These are phyloP conservation scores for Globisporangium cystogenes DNA, from an alignment of 352 stramenopile species.

Conservation along the genomic window DNA sequence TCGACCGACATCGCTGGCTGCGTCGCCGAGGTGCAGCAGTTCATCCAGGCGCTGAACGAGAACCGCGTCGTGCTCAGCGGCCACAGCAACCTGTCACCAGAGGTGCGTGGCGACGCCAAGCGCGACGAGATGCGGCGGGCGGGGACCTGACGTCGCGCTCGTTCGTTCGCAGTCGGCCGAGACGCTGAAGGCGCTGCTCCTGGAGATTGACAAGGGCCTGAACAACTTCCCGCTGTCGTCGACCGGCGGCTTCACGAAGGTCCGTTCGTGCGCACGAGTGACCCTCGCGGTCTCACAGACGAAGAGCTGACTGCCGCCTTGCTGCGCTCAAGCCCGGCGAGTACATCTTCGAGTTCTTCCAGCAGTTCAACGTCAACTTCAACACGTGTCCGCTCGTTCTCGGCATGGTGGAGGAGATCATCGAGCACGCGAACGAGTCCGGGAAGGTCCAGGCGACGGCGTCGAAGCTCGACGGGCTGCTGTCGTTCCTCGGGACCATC, in stretches of 20 bases:
- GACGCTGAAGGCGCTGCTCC: constrained; percentile 73
- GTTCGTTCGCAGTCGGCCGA: constrained; percentile 69
- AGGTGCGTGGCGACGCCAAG: constrained; percentile 27
- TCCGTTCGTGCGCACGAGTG: too few species aligned
- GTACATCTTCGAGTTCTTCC: constrained; percentile 91
- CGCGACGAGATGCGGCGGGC: neutral
- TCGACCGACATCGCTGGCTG: constrained; percentile 92
- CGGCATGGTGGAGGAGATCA: constrained; percentile 87
- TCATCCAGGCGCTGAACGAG: constrained; percentile 59
- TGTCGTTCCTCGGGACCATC: constrained; percentile 84
- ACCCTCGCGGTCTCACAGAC: too few species aligned
- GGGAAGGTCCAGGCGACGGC: constrained; percentile 54
- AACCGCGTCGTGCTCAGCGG: constrained; percentile 45
- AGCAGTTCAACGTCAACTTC: constrained; percentile 88
- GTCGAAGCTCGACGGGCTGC: constrained; percentile 75
- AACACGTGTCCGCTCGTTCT: constrained; percentile 83
- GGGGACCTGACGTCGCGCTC: too few species aligned
- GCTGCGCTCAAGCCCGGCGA: constrained; percentile 43
- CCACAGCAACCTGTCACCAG: constrained; percentile 47
- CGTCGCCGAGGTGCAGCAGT: constrained; percentile 91
- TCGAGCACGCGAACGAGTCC: constrained; percentile 71
- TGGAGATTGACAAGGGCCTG: constrained; percentile 84
- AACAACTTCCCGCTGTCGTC: constrained; percentile 70
- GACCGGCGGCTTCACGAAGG: constrained; percentile 79
- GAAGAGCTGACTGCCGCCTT: neutral